Conservation (phyloP, 73 alveolate genomes). For the Tetrahymena thermophila region DNA sequence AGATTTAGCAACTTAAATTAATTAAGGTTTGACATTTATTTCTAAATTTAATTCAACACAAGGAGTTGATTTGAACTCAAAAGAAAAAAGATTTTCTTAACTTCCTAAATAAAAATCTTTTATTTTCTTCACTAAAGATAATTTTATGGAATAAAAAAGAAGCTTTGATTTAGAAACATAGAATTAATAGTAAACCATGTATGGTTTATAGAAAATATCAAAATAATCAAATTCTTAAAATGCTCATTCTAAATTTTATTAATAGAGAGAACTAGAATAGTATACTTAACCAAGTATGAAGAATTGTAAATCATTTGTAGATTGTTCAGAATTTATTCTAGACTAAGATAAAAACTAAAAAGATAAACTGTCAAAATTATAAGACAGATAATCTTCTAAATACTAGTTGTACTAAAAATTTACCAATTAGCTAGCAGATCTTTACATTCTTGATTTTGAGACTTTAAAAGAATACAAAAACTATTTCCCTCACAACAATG, state of each 20-base stretch:
- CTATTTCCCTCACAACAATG: not conserved
- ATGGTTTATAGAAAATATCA: no score
- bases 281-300: not conserved
- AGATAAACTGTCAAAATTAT: not conserved
- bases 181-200: not conserved
- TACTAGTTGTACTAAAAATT: no score
- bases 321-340: not conserved
- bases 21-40: not conserved
- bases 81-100: not conserved
- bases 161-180: not conserved
- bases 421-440: not conserved
- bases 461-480: not conserved
- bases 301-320: not conserved
- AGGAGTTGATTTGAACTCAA: not conserved
- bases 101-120: not conserved
- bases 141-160: no score
- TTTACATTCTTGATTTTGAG: not conserved
- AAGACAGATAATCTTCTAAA: not conserved
- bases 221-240: no score
- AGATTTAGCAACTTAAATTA: no score
- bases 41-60: not conserved
- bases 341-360: not conserved
- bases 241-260: not conserved
- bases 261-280: not conserved
- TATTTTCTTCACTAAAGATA: not conserved